Conservation (phyloP, 495 filamentous ascomycete species). For the Glonium stellatum region DNA sequence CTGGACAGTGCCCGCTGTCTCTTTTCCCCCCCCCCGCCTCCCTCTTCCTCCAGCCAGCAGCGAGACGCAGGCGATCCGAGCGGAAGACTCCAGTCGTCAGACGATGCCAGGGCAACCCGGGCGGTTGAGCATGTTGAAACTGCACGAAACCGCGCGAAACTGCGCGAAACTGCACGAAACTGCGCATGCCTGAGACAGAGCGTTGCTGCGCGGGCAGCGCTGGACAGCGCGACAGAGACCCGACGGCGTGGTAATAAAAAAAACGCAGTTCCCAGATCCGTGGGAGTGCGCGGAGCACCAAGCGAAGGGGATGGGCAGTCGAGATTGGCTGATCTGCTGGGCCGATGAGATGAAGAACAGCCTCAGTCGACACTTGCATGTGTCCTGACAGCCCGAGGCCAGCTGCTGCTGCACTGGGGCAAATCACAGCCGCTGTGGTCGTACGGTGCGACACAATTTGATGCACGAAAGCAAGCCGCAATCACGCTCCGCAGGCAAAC, state of each 20-base stretch:
- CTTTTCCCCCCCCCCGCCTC: too few relatives aligned
- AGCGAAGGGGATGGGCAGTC: neutral
- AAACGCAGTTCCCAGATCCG: neutral
- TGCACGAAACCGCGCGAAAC: neutral
- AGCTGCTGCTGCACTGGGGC: neutral
- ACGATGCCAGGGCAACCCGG: neutral
- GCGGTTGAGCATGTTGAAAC: neutral
- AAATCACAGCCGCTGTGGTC: neutral
- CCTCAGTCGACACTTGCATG: neutral
- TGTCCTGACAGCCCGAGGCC: neutral
- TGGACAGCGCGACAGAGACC: neutral
- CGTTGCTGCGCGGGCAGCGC: neutral
- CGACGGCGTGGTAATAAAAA: neutral
- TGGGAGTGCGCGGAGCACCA: neutral
- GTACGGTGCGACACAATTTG: neutral
- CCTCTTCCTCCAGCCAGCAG: neutral
- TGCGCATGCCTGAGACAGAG: neutral
- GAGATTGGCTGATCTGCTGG: constrained; percentile 8
- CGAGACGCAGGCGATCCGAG: neutral
- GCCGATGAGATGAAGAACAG: neutral
- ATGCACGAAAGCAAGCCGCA: constrained; percentile 2
- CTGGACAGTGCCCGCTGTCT: too few relatives aligned
- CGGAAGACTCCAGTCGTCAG: neutral
- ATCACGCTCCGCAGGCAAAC: neutral
- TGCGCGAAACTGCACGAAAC: neutral